Evolutionary conservation across 2,329 filamentous ascomycete genomes (phyloP), one percentile per base, ranked within the genome.

Genomic region (Zelopaecilomyces penicillatus): DNA sequence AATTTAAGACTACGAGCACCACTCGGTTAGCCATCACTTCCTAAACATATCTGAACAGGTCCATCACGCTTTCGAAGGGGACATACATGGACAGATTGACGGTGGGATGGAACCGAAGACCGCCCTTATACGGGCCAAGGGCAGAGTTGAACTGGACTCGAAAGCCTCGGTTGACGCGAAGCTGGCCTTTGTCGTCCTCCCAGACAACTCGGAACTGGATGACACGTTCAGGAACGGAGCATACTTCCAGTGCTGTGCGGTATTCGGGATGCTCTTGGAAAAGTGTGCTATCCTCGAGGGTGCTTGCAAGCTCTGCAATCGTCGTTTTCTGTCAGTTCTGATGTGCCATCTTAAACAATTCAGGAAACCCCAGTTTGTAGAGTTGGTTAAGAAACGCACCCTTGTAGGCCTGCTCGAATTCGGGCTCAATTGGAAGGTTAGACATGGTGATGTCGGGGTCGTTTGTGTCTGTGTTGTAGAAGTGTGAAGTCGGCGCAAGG

Each of bases 131-230:
- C 43, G 93, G 93, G 46, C 93, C 93, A 26, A 97, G 83, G 38
- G 91, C 90, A 39, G 87, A 94, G 82, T 97, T 98, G 82, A 95
- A 97, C 72, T 97, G 93, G 40, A 98, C 91, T 59, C 93, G 86
- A 78, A 85, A 96, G 56, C 89, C 93, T 54, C 87, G 84, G 82
- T 96, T 95, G 71, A 95, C 84, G 71, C 94, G 86, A 59, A 90
- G 75, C 64, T 87, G 66, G 70, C 86, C 85, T 68, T 87, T 83
- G 77, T 97, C 93, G 67, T 96, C 82, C 70, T 95, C 90, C 93
- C 93, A 97, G 63, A 87, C 82, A 46, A 98, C 89, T 57, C 93
- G 85, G 83, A 98, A 98, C 72, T 97, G 90, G 66, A 97, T 86
- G 63, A 96, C 70, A 54, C 93, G 89, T 80, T 98, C 93, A 46